Percentiles rank a stretch among this genome's conserved stretches.
Conservation (phyloP, 225 moss, liverwort and hornwort species). For the Sphagnum contortum region DNA sequence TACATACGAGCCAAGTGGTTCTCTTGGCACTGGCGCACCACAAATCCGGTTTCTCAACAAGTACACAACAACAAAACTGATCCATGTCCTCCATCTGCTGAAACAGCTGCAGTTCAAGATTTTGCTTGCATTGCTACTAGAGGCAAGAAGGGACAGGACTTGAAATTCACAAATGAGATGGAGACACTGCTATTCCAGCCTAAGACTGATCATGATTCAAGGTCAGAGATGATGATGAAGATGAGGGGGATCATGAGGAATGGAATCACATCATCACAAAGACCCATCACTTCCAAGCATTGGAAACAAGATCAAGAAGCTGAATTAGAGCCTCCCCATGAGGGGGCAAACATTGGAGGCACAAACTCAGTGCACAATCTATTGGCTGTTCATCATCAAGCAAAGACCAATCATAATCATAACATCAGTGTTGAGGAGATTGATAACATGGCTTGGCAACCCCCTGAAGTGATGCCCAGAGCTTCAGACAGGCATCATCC, state of each 20-base stretch:
- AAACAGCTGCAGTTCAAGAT: not conserved
- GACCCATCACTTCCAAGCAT: no score
- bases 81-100: no score
- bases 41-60: slow-evolving; percentile 19
- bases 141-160: slow-evolving; percentile 33
- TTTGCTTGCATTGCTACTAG: slow-evolving; percentile 44
- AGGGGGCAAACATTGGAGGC: no score
- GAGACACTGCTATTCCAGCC: slow-evolving; percentile 10
- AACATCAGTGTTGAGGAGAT: not conserved
- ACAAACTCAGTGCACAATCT: no score
- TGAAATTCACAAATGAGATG: slow-evolving; percentile 47
- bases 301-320: no score
- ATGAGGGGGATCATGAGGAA: slow-evolving; percentile 13
- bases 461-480: slow-evolving; percentile 43
- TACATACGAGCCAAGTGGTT: slow-evolving; percentile 80
- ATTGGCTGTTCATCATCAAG: no score
- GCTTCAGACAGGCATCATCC: slow-evolving; percentile 25
- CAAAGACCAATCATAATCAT: no score
- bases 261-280: no score
- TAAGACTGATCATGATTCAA: slow-evolving; percentile 18
- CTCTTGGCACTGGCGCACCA: slow-evolving; percentile 62
- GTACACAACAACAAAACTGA: slow-evolving; percentile 6
- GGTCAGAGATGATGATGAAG: slow-evolving; percentile 19
- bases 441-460: slow-evolving; percentile 45
- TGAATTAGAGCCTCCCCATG: no score